phyloP scores from a whole-genome alignment of 768 basidiomycete genomes.

The Brasilioporus rufonigricans region DNA sequence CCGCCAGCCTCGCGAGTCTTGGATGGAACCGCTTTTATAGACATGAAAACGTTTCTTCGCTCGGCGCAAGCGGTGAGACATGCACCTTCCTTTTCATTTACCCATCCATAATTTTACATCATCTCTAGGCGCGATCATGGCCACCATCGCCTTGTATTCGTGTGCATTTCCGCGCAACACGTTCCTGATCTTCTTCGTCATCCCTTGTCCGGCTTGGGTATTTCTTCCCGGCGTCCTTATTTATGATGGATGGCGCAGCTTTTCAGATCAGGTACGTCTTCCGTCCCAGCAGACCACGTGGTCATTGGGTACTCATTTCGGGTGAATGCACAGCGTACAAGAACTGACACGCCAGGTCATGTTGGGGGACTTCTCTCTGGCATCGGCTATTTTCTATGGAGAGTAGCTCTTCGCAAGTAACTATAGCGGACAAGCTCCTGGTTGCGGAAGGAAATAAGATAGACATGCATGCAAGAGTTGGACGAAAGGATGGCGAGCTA shows the following conservation, averaged over 20 bases:
- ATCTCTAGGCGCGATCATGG: conserved; percentile 63
- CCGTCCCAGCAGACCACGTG: neutral
- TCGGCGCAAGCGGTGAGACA: conserved; percentile 71
- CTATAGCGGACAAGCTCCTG: neutral
- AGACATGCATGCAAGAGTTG: conserved; percentile 3
- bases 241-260: conserved; percentile 35
- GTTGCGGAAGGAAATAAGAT: conserved; percentile 1
- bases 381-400: conserved; percentile 47
- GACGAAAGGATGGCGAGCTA: conserved; percentile 10
- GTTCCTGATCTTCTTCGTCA: conserved; percentile 70
- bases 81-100: neutral
- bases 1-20: conserved; percentile 47
- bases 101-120: neutral
- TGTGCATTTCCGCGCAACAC: conserved; percentile 63
- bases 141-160: conserved; percentile 68
- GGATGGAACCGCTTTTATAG: conserved; percentile 43
- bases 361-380: conserved; percentile 67
- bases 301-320: neutral
- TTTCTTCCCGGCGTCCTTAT: conserved; percentile 58
- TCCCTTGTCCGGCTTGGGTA: conserved; percentile 80
- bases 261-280: conserved; percentile 34
- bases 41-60: conserved; percentile 36
- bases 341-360: conserved; percentile 63
- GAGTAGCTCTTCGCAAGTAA: conserved; percentile 28
- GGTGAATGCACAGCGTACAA: conserved; percentile 40